Base-by-base conservation (phyloP, 2,329 filamentous ascomycete genomes). In the Diplodia seriata region DNA sequence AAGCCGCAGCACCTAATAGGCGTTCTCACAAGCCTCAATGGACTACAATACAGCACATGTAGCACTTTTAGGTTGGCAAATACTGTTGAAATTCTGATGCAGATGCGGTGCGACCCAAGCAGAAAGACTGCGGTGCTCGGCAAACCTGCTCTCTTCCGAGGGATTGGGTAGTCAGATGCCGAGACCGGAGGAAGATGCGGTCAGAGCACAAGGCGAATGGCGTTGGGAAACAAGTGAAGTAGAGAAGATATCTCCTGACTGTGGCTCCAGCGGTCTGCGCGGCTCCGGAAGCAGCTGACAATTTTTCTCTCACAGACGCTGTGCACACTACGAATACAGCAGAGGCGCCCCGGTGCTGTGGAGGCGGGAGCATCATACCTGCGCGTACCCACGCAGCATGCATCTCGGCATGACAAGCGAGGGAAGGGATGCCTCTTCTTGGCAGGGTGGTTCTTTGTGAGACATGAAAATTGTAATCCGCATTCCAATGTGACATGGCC, bases 371-470 rank as follows among this genome's bases (percentile, higher is more conserved):
- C 59, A 36, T 36, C 59, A 50, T 63, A 50, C 59, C 38, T 20
- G 20, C 54, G n/a, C 11, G 43, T 47, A 47, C 43, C n/a, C 29
- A 55, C 53, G 53, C 53, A 33, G 31, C 53, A 55, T 55, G 53
- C 57, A 62, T 23, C 26, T 62, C 57, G 57, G 40, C 57, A 50
- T 62, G 57, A 62, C 57, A 62, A 43, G 57, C 40, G 59, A 63
- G 33, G 61, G 62, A 65, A 65, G 62, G 62, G 62, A 55, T 65
- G 49, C 5, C 62, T 55, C 47, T 53, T 55, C 36, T 53, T 54
- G 62, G 50, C 62, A 63, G 50, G 59, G 59, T 63, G 59, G 31
- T 63, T 63, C 62, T 65, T 65, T 53, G 62, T 65, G 50, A 38
- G 49, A 65, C 62, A 15, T 31, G 26, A 65, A 18, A 65, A 65